Base-by-base conservation (phyloP, 129 eudicot genomes). In the Flaveria robusta region DNA sequence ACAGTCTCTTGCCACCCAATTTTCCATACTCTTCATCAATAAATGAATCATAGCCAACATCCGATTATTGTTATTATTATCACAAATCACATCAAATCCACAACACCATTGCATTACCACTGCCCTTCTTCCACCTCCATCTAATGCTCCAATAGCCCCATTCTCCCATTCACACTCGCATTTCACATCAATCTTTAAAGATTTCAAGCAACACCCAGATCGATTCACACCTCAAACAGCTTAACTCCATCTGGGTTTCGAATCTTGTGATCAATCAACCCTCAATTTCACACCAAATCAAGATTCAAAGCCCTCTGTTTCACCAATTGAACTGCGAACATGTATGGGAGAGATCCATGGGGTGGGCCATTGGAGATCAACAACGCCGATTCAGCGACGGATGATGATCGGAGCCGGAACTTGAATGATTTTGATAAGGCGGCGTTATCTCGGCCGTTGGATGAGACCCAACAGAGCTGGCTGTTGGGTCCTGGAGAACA, bases 261-360 rank as follows among this genome's bases (percentile, higher is more conserved):
- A 34, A 34, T 34, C 39, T 34, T 34, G 39, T 34, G 39, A 34
- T 4, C 39, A 34, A 31, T 34, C 1, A 5, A 34, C 39, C 39
- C 39, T 0, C 7, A 34, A 34, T 34, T 34, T 34, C 7, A 34
- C 39, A 34, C 1, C 39, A 34, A 34, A 34, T 34, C 39, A 34
- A 34, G 39, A 34, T 34, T 34, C 7, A 34, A 34, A 5, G 7
- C 1, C 39, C 39, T 34, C 39, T 34, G 39, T 5, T 34, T 34
- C 8, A n/a, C 16, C 45, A 27, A n/a, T 66, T 37, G 70, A 47
- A 58, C 10, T 18, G 18, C 7, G 31, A 76, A 51, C 7, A 76
- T 92, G 97, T 89, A 89, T 67, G 96, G 93, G 13, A 72, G 96
- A 76, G 96, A 92, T 83, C 91, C 93, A 20, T 92, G 97, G 97